phyloP scores from a whole-genome alignment of 495 filamentous ascomycete species.

The Penicillium ucsense region DNA sequence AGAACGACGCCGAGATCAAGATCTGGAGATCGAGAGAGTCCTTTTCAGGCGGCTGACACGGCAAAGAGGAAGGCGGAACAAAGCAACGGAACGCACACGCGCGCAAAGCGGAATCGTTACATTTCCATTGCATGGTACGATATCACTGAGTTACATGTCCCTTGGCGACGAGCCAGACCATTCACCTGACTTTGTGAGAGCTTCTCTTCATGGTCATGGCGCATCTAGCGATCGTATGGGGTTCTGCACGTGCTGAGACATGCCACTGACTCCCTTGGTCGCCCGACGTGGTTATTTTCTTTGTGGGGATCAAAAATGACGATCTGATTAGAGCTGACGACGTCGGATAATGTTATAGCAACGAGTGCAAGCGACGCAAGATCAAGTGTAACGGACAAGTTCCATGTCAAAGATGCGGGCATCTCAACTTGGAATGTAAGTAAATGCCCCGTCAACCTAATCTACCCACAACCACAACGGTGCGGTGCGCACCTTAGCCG shows the following conservation, averaged over 20 bases:
- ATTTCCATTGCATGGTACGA: constrained; percentile 85
- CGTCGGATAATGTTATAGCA: constrained; percentile 28
- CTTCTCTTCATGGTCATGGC: background rate
- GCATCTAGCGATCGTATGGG: background rate
- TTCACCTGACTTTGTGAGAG: constrained; percentile 10
- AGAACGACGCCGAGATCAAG: constrained; percentile 14
- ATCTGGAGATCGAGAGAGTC: constrained; percentile 14
- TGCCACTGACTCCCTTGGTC: background rate
- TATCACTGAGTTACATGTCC: background rate
- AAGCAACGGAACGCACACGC: constrained; percentile 36
- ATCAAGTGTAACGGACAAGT: constrained; percentile 92
- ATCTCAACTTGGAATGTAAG: constrained; percentile 71
- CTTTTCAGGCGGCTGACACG: constrained; percentile 17
- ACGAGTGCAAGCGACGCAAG: constrained; percentile 89
- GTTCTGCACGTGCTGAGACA: background rate
- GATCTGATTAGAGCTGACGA: constrained; percentile 7
- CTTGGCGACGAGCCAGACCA: background rate
- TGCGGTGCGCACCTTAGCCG: background rate
- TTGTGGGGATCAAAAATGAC: background rate
- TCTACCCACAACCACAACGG: too few species aligned
- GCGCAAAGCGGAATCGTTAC: constrained; percentile 59
- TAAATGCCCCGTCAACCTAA: too few species aligned
- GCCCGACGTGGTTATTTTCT: background rate
- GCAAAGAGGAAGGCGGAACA: constrained; percentile 42
- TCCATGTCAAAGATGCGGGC: constrained; percentile 82